These are phyloP conservation scores for Thalia dealbata DNA, from an alignment of 176 grass and related monocot genomes.

Conservation along the genomic window DNA sequence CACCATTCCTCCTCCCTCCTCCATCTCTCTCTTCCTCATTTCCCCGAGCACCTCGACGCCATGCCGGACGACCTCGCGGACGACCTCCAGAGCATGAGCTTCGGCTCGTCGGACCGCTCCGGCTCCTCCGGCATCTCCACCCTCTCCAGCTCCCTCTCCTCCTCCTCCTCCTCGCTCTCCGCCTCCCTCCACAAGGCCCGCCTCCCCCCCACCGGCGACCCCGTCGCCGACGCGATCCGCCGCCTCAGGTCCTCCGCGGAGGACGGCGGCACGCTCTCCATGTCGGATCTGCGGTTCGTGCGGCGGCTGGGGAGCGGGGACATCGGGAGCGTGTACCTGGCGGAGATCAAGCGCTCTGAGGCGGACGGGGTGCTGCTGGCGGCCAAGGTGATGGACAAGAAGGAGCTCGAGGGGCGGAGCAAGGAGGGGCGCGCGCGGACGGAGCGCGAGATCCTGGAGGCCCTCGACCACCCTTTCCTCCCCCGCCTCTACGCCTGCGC, in stretches of 20 bases:
- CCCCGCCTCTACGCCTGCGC: conserved; percentile 67
- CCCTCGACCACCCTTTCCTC: conserved; percentile 83
- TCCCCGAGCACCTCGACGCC: not conserved
- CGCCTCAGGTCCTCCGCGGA: conserved; percentile 24
- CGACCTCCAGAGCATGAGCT: conserved; percentile 94
- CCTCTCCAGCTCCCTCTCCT: conserved; percentile 51
- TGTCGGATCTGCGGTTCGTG: conserved; percentile 74
- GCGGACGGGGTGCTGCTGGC: conserved; percentile 36
- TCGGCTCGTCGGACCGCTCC: conserved; percentile 82
- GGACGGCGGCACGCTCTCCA: conserved; percentile 16
- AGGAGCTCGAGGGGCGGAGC: conserved; percentile 67
- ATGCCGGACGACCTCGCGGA: conserved; percentile 40
- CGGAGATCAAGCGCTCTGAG: conserved; percentile 39
- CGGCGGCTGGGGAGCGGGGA: conserved; percentile 66
- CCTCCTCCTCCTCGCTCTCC: conserved; percentile 37
- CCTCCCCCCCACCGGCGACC: not conserved
- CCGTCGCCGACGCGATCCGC: not conserved
- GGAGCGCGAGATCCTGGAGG: conserved; percentile 92
- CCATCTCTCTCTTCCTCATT: not conserved
- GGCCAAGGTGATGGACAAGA: conserved; percentile 90
- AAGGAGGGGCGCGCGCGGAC: conserved; percentile 79
- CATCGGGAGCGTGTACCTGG: conserved; percentile 96
- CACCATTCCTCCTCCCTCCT: not conserved
- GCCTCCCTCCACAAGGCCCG: conserved; percentile 16
- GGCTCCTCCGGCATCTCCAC: conserved; percentile 63